phyloP scores from a whole-genome alignment of 768 basidiomycete genomes.

The Panellus pusillus region DNA sequence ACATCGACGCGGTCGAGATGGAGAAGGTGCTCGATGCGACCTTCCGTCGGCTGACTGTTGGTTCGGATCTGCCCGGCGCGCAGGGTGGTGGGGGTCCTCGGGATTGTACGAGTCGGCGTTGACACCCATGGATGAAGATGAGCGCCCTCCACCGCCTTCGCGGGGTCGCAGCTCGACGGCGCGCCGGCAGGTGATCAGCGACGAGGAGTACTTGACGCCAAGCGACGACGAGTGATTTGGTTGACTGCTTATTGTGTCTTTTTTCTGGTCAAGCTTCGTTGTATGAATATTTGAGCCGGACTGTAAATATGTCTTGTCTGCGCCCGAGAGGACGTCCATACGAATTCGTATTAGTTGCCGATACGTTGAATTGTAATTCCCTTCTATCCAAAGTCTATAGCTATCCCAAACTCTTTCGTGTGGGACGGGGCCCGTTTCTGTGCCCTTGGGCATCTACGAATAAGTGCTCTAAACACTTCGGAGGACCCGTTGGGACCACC shows the following conservation, averaged over 20 bases:
- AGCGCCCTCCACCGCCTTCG: conserved; percentile 53
- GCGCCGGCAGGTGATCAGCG: conserved; percentile 75
- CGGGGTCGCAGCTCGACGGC: conserved; percentile 54
- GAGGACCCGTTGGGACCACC: too few species aligned
- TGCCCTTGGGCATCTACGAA: too few species aligned
- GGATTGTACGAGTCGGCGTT: conserved; percentile 66
- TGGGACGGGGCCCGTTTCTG: too few species aligned
- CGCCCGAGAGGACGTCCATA: conserved; percentile 3
- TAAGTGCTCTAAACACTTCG: too few species aligned
- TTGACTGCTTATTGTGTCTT: background rate
- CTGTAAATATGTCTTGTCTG: conserved; percentile 13
- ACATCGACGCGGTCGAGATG: conserved; percentile 92
- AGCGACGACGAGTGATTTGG: conserved; percentile 64
- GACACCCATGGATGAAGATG: conserved; percentile 83
- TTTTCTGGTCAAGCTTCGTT: too few species aligned
- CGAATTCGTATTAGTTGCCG: conserved; percentile 9
- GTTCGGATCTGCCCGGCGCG: conserved; percentile 76
- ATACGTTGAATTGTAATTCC: conserved; percentile 15
- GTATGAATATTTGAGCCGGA: conserved; percentile 7
- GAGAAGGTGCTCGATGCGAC: conserved; percentile 81
- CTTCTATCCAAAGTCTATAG: background rate
- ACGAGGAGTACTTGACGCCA: conserved; percentile 69
- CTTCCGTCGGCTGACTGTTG: conserved; percentile 62
- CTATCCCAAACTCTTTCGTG: background rate
- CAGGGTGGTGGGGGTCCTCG: conserved; percentile 34